These are phyloP conservation scores for Cicer pinnatifidum DNA, from an alignment of 306 rosid genomes.

Conservation along the genomic window DNA sequence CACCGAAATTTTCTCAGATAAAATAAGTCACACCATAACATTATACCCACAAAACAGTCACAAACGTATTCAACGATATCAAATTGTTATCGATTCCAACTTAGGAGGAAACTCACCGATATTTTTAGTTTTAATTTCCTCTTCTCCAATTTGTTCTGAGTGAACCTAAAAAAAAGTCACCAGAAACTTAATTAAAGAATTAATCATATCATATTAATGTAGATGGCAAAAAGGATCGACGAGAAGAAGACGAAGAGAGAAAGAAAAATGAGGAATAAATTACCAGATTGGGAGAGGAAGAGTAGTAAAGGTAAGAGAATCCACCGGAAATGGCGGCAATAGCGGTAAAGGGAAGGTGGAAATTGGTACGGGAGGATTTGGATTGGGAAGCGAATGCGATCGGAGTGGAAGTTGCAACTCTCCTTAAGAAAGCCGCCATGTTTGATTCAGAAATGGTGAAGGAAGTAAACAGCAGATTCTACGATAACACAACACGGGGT, in stretches of 20 bases:
- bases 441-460: constrained; percentile 28
- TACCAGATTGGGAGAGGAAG: constrained; percentile 70
- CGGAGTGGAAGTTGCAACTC: constrained; percentile 66
- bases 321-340: constrained; percentile 88
- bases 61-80: not conserved
- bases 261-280: not conserved
- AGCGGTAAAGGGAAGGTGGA: constrained; percentile 67
- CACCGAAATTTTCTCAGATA: not conserved
- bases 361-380: constrained; percentile 50
- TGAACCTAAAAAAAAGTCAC: constrained; percentile 42
- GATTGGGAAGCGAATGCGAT: constrained; percentile 57
- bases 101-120: constrained; percentile 40
- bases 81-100: not conserved
- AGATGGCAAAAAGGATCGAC: not conserved
- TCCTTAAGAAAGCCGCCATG: constrained; percentile 78
- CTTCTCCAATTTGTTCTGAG: constrained; percentile 35
- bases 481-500: not conserved
- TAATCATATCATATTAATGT: not conserved
- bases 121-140: constrained; percentile 33
- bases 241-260: not conserved
- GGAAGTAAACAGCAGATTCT: constrained; percentile 13
- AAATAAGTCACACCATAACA: not conserved
- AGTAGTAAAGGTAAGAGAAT: constrained; percentile 66
- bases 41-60: not conserved
- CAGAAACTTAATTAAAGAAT: not conserved